Base-by-base conservation (phyloP, 2,329 filamentous ascomycete species). In the Aciculosporium take region DNA sequence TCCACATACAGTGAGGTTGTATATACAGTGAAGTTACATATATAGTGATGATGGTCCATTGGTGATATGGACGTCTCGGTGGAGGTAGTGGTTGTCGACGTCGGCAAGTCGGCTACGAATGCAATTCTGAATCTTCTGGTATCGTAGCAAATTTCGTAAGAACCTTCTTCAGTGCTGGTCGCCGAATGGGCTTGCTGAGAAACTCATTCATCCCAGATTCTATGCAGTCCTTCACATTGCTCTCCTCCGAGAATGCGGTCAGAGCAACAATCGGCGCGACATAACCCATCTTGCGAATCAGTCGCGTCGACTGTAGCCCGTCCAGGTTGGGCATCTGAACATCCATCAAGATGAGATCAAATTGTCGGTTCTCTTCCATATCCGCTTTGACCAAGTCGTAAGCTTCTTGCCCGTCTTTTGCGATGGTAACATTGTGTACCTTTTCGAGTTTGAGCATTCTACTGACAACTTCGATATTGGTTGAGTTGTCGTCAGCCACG, bases 291-390 rank as follows among this genome's bases (percentile, higher is more conserved):
- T 86, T 69, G 6, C 88, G 76, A 51, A 95, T 94, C 27, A 93
- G 66, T 8, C 81, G 74, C 1, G 88, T 94, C 36, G 82, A 88
- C 56, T 94, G 81, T 20, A 95, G 65, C 1, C 88, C 88, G 54
- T 94, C 87, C 12, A 95, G 72, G 47, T 91, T 93, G 3, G 88
- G 88, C 88, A 95, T 95, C 61, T 84, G 85, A 7, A 94, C 81
- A 53, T 95, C 88, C 88, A 94, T 95, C 55, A 94, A 91, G 47
- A 95, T 89, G 21, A 95, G 69, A 50, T 94, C 85, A 56, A 89
- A 94, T 2, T 73, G 72, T 41, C 73, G 69, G 40, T 79, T 72
- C 23, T 72, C 72, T 38, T 79, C 76, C 82, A 94, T 91, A 48
- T 79, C 82, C 13, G 77, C 77, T 56, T 86, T 88, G 49, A 94